Base-by-base conservation (phyloP, 768 basidiomycete species). In the Panus rudis region DNA sequence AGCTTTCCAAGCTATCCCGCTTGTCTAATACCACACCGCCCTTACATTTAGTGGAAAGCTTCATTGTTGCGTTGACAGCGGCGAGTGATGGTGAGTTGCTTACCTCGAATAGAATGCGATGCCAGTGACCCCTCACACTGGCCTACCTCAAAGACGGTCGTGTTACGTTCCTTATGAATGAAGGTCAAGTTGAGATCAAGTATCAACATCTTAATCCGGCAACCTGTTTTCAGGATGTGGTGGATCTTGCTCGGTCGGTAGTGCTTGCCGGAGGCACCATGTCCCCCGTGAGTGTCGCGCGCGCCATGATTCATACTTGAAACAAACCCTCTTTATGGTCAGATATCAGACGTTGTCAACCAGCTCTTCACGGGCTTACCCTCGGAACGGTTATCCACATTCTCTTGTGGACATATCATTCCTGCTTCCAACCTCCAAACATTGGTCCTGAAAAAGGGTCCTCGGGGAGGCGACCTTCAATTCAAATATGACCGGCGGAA, bases 221-320 rank as follows among this genome's bases (percentile, higher is more conserved):
- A 1, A 84, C 88, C 5, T 72, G 81, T 45, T 98, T 98, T 56
- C 68, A 72, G 42, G 85, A 90, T n/a, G 75, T 97, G 5, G 78
- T 90, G 1, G 80, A 91, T 16, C 69, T 72, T 20, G 90, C 92
- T 1, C 69, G 90, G 27, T 75, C 86, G 3, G 81, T 98, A n/a
- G 66, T 98, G 22, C 69, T 99, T 28, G 94, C 96, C 6, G 94
- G 94, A 7, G 94, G 94, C 4, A 99, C 94, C 0, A 97, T 99
- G 96, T 91, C 92, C 6, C 94, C 94, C n/a, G 91, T 96, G 42
- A 41, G 71, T 65, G 10, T 13, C 0, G 1, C 16, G 16, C 14
- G n/a, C 17, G 11, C 13, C 3, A 14, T 12, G 42, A 6, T 28
- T 20, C 6, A 43, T n/a, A 39, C 14, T 22, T 42, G 19, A 43